phyloP scores from a whole-genome alignment of 306 rosid species.

The Begonia masoniana region DNA sequence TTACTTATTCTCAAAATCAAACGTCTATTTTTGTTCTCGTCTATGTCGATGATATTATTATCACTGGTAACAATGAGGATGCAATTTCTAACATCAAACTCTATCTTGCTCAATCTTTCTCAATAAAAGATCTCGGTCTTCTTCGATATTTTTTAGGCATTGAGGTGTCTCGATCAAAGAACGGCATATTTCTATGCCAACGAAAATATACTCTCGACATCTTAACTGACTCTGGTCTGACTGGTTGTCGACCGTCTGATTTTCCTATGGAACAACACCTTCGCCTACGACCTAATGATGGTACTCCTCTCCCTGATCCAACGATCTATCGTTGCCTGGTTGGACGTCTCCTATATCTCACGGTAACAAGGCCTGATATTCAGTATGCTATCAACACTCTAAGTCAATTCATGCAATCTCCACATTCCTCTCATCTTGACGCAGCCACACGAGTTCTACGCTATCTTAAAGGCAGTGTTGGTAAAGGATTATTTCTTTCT shows the following conservation, averaged over 20 bases:
- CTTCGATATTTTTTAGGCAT: too few species aligned
- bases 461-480: not conserved
- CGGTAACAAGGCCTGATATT: not conserved
- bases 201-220: not conserved
- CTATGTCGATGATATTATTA: too few species aligned
- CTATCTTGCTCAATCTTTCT: too few species aligned
- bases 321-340: not conserved
- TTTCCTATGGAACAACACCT: not conserved
- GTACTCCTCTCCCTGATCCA: not conserved
- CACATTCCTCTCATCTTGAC: not conserved
- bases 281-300: not conserved
- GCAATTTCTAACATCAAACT: too few species aligned
- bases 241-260: not conserved
- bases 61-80: too few species aligned
- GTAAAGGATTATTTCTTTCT: not conserved
- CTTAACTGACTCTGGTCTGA: not conserved
- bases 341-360: not conserved
- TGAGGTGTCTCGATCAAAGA: not conserved
- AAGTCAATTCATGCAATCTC: not conserved
- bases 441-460: not conserved
- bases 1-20: too few species aligned
- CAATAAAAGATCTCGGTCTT: too few species aligned
- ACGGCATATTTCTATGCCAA: not conserved
- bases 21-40: too few species aligned
- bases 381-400: not conserved